Evolutionary conservation across 129 eudicot genomes (phyloP).

Genomic region (Erigeron canadensis): DNA sequence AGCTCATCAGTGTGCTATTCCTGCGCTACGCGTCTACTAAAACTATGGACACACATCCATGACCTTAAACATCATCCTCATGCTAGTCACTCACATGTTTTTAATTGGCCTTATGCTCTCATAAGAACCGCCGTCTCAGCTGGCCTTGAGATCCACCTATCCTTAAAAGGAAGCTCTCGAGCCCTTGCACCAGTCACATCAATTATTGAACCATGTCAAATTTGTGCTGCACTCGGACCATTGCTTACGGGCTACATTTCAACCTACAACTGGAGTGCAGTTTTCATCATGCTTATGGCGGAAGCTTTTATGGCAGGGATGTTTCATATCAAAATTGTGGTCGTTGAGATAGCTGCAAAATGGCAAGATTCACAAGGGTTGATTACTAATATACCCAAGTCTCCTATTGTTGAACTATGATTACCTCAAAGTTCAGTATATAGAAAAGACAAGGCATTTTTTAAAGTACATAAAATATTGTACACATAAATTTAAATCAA

Average conservation of each 20-base stretch:
- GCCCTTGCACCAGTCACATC: conserved; percentile 94
- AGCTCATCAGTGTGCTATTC: conserved; percentile 86
- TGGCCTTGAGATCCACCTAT: conserved; percentile 89
- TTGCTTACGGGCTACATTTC: conserved; percentile 86
- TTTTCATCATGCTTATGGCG: conserved; percentile 78
- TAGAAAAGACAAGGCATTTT: conserved; percentile 1
- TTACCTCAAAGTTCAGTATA: neutral
- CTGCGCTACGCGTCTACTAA: conserved; percentile 78
- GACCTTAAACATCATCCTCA: conserved; percentile 58
- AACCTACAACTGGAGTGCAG: conserved; percentile 71
- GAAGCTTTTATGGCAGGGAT: conserved; percentile 76
- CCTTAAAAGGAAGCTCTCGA: conserved; percentile 75
- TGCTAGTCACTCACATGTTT: conserved; percentile 77
- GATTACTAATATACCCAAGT: conserved; percentile 18
- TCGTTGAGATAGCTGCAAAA: conserved; percentile 67
- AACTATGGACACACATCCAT: conserved; percentile 71
- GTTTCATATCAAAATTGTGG: conserved; percentile 74
- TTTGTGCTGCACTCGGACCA: conserved; percentile 96
- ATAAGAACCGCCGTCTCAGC: conserved; percentile 98
- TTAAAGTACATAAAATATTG: conserved; percentile 15
- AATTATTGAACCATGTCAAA: conserved; percentile 90
- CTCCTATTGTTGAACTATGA: conserved; percentile 43
- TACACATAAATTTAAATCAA: conserved; percentile 12
- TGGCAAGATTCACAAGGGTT: conserved; percentile 40
- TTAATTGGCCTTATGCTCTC: conserved; percentile 93